Conservation (phyloP, 148 eudicot genomes). For the Fallopia convolvulus region DNA sequence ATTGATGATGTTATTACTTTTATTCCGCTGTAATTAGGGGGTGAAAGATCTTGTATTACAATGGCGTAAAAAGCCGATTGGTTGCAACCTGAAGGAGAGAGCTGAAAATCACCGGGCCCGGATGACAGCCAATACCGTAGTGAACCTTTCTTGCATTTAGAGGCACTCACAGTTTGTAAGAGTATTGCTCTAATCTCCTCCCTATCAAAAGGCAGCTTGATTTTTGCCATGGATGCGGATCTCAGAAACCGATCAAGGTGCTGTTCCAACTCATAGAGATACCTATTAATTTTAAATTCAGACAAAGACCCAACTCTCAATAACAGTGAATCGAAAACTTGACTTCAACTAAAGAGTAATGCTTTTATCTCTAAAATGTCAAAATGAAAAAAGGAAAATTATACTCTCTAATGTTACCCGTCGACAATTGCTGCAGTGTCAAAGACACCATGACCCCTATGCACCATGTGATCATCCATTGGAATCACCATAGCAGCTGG, state of each 20-base stretch:
- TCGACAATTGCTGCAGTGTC: slow-evolving; percentile 69
- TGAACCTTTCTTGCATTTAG: slow-evolving; percentile 66
- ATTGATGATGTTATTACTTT: slow-evolving; percentile 73
- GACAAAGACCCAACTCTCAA: neutral
- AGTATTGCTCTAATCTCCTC: slow-evolving; percentile 62
- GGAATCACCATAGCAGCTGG: slow-evolving; percentile 83
- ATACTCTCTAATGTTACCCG: slow-evolving; percentile 31
- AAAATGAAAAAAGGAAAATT: neutral
- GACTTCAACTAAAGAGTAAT: neutral
- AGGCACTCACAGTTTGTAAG: slow-evolving; percentile 63
- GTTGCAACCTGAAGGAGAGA: slow-evolving; percentile 51
- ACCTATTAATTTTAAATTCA: slow-evolving; percentile 24
- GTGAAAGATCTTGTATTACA: slow-evolving; percentile 42
- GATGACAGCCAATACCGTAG: slow-evolving; percentile 84
- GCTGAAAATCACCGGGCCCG: slow-evolving; percentile 80
- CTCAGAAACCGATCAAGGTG: slow-evolving; percentile 78
- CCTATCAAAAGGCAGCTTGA: slow-evolving; percentile 56
- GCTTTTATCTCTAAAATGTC: neutral
- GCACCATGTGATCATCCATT: slow-evolving; percentile 95
- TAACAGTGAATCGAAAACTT: neutral
- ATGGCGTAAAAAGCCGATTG: slow-evolving; percentile 61
- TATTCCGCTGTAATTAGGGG: slow-evolving; percentile 36
- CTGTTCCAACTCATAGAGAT: slow-evolving; percentile 80
- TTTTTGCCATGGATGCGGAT: slow-evolving; percentile 70
- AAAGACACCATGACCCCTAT: slow-evolving; percentile 90